Base-by-base conservation (phyloP, 208 protist species). In the Herpetomonas tarakana region DNA sequence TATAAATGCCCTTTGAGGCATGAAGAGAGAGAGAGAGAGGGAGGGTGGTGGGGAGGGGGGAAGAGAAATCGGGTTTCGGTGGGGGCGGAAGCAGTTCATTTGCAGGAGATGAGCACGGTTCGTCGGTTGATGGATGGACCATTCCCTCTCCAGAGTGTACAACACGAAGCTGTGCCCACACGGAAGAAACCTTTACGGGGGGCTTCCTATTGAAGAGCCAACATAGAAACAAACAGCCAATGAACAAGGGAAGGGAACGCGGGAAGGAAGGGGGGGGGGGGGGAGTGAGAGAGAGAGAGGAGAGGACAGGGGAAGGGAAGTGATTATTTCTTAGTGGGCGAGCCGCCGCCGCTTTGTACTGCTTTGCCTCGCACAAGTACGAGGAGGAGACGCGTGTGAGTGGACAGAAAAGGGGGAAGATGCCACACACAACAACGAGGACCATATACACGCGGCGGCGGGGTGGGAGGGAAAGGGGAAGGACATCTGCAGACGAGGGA, bases 321-420 rank as follows among this genome's bases (percentile, higher is more conserved):
- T 6, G 35, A 14, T 41, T 41, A n/a, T n/a, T n/a, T n/a, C n/a
- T n/a, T n/a, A n/a, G n/a, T n/a, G n/a, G n/a, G n/a, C n/a, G n/a
- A n/a, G n/a, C n/a, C n/a, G n/a, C n/a, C n/a, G n/a, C n/a, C n/a
- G n/a, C n/a, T n/a, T n/a, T n/a, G n/a, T n/a, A n/a, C n/a, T n/a
- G n/a, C n/a, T n/a, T n/a, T n/a, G n/a, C n/a, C n/a, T n/a, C n/a
- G 35, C 35, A 41, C 35, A 14, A 41, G 35, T 41, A 14, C 35
- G 35, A 6, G 35, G 35, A 14, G 35, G 35, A 41, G 35, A 14
- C 35, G 9, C 14, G 35, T 41, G 35, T 14, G 35, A 41, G 35
- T 41, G 35, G 45, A 50, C 22, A 53, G 11, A 14, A 52, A 53
- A 27, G 21, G 53, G 44, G 28, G 19, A 7, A 53, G 26, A 60